phyloP scores from a whole-genome alignment of 2,329 filamentous ascomycete species.

The Neodidymelliopsis sp. region DNA sequence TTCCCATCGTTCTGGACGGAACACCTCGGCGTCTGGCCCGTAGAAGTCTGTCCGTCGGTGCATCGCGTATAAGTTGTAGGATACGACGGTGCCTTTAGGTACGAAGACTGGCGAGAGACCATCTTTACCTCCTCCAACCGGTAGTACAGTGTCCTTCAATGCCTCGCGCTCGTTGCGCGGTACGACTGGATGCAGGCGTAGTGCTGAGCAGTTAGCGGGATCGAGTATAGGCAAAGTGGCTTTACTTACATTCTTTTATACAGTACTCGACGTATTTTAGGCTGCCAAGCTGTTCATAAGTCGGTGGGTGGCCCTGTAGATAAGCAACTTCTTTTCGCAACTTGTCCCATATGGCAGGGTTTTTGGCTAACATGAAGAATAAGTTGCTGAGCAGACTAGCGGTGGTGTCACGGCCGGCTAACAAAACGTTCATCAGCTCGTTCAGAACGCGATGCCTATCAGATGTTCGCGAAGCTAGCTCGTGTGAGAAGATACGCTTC shows the following conservation, averaged over 20 bases:
- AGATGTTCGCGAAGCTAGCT: constrained; percentile 21
- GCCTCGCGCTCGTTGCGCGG: constrained; percentile 38
- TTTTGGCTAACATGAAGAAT: constrained; percentile 44
- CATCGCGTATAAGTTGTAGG: constrained; percentile 27
- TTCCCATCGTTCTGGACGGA: constrained; percentile 45
- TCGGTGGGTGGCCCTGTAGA: not conserved
- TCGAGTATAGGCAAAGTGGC: too few species aligned
- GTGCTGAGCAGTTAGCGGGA: not conserved
- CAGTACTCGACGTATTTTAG: not conserved
- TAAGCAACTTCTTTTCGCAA: not conserved
- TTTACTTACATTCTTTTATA: not conserved
- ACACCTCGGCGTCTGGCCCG: constrained; percentile 39
- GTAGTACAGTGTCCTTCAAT: constrained; percentile 34
- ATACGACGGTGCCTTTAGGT: constrained; percentile 28
- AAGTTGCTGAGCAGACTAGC: constrained; percentile 67
- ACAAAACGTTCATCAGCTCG: constrained; percentile 73
- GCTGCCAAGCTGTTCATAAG: not conserved
- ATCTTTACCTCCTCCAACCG: constrained; percentile 38
- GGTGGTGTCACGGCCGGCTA: constrained; percentile 86
- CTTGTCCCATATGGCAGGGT: constrained; percentile 24
- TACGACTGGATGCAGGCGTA: constrained; percentile 38
- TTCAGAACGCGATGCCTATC: constrained; percentile 23
- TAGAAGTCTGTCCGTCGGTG: constrained; percentile 40
- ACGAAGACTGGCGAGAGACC: constrained; percentile 35
- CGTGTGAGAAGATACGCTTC: constrained; percentile 32